These are phyloP conservation scores for Porcisia hertigi DNA, from an alignment of 208 protist species.

Conservation along the genomic window DNA sequence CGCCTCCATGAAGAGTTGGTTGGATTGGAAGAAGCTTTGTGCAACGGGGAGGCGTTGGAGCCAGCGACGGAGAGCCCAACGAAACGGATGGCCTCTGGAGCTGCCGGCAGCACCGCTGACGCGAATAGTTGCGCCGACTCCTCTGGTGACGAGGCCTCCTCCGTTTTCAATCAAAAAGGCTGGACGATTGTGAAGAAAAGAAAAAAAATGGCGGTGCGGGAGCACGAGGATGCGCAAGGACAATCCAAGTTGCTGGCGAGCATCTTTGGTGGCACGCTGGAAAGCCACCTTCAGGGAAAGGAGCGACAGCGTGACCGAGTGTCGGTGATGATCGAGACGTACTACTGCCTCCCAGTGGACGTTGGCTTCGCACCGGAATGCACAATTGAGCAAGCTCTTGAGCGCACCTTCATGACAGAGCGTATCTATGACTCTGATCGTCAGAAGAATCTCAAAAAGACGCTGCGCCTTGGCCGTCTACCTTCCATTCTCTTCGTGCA, in stretches of 20 bases:
- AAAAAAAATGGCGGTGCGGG: constrained; percentile 56
- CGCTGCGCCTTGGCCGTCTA: constrained; percentile 46
- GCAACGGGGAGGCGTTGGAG: neutral
- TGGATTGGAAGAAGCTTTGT: constrained; percentile 24
- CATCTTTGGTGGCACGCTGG: constrained; percentile 69
- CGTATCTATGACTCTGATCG: constrained; percentile 60
- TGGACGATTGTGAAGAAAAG: constrained; percentile 72
- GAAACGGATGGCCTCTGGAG: neutral
- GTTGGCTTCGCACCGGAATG: constrained; percentile 62
- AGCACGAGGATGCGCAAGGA: constrained; percentile 45
- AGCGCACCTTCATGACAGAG: constrained; percentile 59
- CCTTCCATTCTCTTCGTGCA: constrained; percentile 76
- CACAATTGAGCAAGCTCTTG: constrained; percentile 70
- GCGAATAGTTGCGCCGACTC: neutral
- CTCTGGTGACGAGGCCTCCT: neutral
- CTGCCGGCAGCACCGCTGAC: too few relatives aligned
- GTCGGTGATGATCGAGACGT: constrained; percentile 69
- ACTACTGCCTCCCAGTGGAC: constrained; percentile 67
- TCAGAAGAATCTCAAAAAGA: constrained; percentile 66
- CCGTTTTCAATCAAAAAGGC: constrained; percentile 33
- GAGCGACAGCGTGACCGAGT: constrained; percentile 47
- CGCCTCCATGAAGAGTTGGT: constrained; percentile 59
- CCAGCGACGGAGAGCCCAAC: neutral
- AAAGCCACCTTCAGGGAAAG: constrained; percentile 76
- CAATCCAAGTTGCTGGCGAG: constrained; percentile 50